These are phyloP conservation scores for Blastocystis sp. DNA, from an alignment of 352 stramenopile genomes.

Conservation along the genomic window DNA sequence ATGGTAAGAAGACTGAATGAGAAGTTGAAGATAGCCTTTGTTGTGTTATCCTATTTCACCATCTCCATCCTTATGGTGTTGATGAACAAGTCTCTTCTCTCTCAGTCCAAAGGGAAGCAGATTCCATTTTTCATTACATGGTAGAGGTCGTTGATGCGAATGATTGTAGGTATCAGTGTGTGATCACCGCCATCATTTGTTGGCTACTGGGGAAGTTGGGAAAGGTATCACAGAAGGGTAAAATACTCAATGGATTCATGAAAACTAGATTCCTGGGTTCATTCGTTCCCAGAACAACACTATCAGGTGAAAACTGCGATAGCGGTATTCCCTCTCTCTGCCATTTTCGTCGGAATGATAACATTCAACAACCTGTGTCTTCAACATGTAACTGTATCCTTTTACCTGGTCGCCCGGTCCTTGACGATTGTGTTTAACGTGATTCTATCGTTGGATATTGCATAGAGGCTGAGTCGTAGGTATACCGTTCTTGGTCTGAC, in stretches of 20 bases:
- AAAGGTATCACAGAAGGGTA: slow-evolving; percentile 58
- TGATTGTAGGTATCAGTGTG: slow-evolving; percentile 63
- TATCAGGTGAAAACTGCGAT: slow-evolving; percentile 62
- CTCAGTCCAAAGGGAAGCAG: slow-evolving; percentile 63
- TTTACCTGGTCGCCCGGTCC: slow-evolving; percentile 57
- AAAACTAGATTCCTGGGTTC: slow-evolving; percentile 63
- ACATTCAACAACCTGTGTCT: slow-evolving; percentile 54
- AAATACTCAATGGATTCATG: not conserved
- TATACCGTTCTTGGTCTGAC: slow-evolving; percentile 64
- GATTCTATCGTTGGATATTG: slow-evolving; percentile 63
- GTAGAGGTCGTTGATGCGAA: slow-evolving; percentile 59
- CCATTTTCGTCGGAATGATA: slow-evolving; percentile 69
- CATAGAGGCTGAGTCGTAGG: not conserved
- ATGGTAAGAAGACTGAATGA: not conserved
- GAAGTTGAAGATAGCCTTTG: slow-evolving; percentile 64
- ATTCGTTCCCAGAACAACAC: slow-evolving; percentile 67
- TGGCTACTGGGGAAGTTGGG: slow-evolving; percentile 65
- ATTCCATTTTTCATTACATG: slow-evolving; percentile 75
- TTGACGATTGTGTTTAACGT: slow-evolving; percentile 77
- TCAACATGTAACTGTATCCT: slow-evolving; percentile 53
- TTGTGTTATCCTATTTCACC: slow-evolving; percentile 70
- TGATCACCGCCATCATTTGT: slow-evolving; percentile 70
- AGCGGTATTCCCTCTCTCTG: slow-evolving; percentile 66
- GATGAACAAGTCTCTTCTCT: slow-evolving; percentile 72
- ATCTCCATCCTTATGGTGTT: slow-evolving; percentile 74